These are phyloP conservation scores for Tricholoma furcatifolium DNA, from an alignment of 768 basidiomycete species.

Conservation along the genomic window DNA sequence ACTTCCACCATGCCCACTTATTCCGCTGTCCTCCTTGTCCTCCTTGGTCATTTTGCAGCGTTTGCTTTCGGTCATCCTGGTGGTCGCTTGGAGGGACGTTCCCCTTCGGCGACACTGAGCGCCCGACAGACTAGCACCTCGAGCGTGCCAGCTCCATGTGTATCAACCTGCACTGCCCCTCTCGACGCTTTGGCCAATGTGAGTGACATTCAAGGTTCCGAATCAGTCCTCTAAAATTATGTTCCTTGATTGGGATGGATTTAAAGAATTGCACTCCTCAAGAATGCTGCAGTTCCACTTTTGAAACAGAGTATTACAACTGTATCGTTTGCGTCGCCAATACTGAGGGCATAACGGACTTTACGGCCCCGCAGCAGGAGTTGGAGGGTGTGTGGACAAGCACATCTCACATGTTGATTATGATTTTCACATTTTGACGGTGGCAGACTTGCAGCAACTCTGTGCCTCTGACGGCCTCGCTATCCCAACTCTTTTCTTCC, in stretches of 20 bases:
- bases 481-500: not conserved
- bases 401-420: not conserved
- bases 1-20: too few species aligned
- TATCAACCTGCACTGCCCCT: constrained; percentile 28
- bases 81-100: not conserved
- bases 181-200: constrained; percentile 19
- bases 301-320: constrained; percentile 37
- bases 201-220: not conserved
- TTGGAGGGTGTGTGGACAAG: constrained; percentile 16
- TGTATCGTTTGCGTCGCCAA: constrained; percentile 38
- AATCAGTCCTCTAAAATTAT: not conserved
- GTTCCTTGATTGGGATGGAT: too few species aligned
- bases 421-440: not conserved
- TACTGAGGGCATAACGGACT: constrained; percentile 27
- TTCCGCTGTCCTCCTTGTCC: too few species aligned
- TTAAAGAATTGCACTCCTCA: constrained; percentile 27
- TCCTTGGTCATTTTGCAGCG: too few species aligned
- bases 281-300: constrained; percentile 38
- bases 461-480: not conserved
- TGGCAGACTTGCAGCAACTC: not conserved
- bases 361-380: constrained; percentile 23
- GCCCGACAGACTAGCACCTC: constrained; percentile 21
- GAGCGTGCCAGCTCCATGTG: constrained; percentile 30
- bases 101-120: not conserved
- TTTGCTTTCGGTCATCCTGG: not conserved